Conservation (phyloP, 495 filamentous ascomycete species). For the Neurospora sp. region DNA sequence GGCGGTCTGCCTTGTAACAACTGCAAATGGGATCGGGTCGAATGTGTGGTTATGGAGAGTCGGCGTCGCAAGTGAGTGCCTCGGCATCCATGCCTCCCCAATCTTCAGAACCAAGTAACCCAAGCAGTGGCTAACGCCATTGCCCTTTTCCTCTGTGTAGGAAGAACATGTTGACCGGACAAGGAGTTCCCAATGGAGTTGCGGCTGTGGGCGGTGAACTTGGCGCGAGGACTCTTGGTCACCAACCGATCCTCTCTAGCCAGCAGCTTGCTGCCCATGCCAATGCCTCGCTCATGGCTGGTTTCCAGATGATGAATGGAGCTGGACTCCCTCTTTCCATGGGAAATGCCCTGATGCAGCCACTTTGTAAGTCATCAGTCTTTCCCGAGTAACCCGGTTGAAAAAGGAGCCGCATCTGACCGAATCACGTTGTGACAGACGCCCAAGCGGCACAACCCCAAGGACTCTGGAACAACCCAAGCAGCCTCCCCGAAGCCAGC, state of each 20-base stretch:
- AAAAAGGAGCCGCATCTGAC: neutral
- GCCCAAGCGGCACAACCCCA: neutral
- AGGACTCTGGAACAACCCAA: neutral
- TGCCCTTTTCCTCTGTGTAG: neutral
- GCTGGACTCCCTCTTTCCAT: neutral
- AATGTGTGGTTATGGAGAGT: conserved; percentile 83
- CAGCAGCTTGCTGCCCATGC: neutral
- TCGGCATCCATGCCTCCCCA: neutral
- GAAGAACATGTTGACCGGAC: neutral
- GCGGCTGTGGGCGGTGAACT: neutral
- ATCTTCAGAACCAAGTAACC: neutral
- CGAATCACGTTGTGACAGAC: neutral
- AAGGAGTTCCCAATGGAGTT: neutral
- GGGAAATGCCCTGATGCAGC: neutral
- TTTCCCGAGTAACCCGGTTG: neutral
- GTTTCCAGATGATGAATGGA: neutral
- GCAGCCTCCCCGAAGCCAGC: neutral
- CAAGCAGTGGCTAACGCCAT: neutral
- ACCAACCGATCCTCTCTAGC: neutral
- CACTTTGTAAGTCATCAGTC: neutral
- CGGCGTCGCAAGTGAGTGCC: conserved; percentile 72
- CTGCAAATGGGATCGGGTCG: conserved; percentile 78
- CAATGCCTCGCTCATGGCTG: neutral
- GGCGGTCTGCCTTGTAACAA: conserved; percentile 73
- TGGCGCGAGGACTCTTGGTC: neutral